Evolutionary conservation across 2,329 filamentous ascomycete species (phyloP), one percentile per base, ranked within the genome.

Genomic region (Pyrenophora tritici-repentis): DNA sequence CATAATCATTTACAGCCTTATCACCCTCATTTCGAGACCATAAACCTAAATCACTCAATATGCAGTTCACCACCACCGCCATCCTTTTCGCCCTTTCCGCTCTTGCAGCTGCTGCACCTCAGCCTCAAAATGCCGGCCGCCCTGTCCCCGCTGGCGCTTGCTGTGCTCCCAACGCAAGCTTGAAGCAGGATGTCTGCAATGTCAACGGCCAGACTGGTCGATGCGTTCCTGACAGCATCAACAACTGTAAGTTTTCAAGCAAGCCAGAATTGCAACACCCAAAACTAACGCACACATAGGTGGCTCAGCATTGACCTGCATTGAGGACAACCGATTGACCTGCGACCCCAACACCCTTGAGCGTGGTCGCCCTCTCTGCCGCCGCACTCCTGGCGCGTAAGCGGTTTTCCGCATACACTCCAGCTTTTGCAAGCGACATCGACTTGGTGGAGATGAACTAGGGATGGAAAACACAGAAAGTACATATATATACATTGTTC

Each of bases 131-230:
- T 14, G 59, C 46, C 24, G 56, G 55, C 18, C 62, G 65, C 13
- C 66, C 66, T 3, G 65, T 69, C 10, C 53, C 65, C 8, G 59
- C 36, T 1, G 66, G 66, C 31, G 44, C 57, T 4, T 69, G 66
- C 58, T 69, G 66, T 32, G 45, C 55, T 2, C 53, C 66, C 4
- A 63, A 62, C 52, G 62, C 63, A n/a, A 61, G 55, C 38, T 53
- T 67, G 55, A 67, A 68, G 57, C 64, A 68, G 47, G 66, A 67
- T 38, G 65, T 69, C 13, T 68, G 66, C 56, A 63, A 60, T 13
- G 62, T 67, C 29, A 67, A 67, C 17, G 66, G 66, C 9, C 48
- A 53, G 31, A 62, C 46, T 18, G 66, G 66, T 9, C 61, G 65
- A 14, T 69, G 66, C 36, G 63, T 69, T 17, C 66, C 65, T 13